phyloP scores from a whole-genome alignment of 2,329 filamentous ascomycete species.

The Paecilomyces niveus region DNA sequence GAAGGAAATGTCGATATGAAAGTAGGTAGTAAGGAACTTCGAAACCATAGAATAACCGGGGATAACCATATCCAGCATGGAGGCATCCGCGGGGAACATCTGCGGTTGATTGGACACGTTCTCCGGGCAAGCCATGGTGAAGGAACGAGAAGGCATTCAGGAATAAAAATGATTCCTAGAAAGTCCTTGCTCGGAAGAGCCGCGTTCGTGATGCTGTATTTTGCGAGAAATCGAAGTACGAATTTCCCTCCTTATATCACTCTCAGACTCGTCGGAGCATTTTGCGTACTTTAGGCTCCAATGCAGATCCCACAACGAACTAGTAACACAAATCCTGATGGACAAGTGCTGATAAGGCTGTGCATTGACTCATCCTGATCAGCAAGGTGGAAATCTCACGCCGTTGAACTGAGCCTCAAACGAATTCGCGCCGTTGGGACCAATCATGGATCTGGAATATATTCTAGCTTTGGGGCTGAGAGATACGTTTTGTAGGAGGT shows the following conservation, averaged over 20 bases:
- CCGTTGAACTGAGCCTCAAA: background rate
- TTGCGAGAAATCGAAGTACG: background rate
- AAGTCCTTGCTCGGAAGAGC: background rate
- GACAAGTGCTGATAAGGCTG: background rate
- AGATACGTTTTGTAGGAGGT: background rate
- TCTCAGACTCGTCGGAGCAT: background rate
- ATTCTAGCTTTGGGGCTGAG: background rate
- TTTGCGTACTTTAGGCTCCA: background rate
- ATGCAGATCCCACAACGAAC: background rate
- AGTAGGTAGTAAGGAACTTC: conserved; percentile 46
- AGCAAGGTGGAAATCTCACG: background rate
- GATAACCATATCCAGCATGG: conserved; percentile 54
- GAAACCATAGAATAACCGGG: conserved; percentile 58
- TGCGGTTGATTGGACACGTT: conserved; percentile 1
- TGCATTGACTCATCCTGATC: background rate
- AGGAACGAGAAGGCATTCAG: background rate
- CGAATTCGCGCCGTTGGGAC: background rate
- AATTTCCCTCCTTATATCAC: background rate
- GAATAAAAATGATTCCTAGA: background rate
- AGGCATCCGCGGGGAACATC: conserved; percentile 9
- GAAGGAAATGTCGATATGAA: conserved; percentile 54
- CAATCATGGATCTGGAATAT: background rate
- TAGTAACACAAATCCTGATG: background rate
- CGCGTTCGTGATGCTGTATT: too few species aligned
- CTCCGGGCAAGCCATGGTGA: background rate